phyloP scores from a whole-genome alignment of 208 protist species.

The Angomonas ambiguus region DNA sequence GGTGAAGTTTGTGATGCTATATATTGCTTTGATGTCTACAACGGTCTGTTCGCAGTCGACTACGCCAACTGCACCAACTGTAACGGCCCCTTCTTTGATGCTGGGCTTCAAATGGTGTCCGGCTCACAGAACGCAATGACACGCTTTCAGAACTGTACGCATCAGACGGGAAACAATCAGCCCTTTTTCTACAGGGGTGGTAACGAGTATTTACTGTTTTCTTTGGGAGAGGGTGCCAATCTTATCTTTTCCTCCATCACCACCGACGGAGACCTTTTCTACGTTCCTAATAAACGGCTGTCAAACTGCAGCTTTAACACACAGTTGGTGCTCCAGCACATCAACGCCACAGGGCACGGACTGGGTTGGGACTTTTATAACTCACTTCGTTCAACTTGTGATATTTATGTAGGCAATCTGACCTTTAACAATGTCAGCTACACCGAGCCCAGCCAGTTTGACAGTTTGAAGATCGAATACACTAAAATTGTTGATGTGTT shows the following conservation, averaged over 20 bases:
- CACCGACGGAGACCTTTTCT: neutral
- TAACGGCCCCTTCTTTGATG: neutral
- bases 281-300: neutral
- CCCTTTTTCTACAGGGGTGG: neutral
- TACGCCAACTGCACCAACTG: neutral
- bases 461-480: neutral
- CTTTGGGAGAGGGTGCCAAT: neutral
- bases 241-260: neutral
- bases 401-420: neutral
- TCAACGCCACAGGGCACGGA: neutral
- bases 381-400: neutral
- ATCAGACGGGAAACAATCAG: neutral
- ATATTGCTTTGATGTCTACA: neutral
- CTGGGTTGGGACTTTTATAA: neutral
- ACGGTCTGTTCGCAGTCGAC: slow-evolving; percentile 7
- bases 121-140: neutral
- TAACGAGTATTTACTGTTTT: neutral
- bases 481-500: neutral
- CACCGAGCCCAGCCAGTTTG: neutral
- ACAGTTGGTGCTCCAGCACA: neutral
- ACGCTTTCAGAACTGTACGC: neutral
- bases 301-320: neutral
- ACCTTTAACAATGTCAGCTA: slow-evolving; percentile 4
- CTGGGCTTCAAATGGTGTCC: neutral
- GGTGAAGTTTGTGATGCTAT: neutral